A percentile compares a stretch with the other conserved stretches of the same genome.
phyloP scores from a whole-genome alignment of 164 flowering plant species.

The Hamamelis virginiana region DNA sequence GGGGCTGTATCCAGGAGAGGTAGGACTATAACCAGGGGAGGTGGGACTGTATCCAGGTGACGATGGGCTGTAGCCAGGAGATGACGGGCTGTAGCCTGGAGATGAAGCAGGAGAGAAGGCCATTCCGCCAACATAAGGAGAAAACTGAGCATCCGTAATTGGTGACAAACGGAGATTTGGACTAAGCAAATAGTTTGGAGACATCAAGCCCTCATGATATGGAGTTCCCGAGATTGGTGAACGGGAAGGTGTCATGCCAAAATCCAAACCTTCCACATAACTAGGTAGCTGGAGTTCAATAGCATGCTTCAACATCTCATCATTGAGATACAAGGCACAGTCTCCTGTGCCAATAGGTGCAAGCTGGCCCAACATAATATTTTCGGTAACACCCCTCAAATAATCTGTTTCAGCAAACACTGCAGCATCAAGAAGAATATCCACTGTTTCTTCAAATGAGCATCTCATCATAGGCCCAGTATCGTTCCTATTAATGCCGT shows the following conservation, averaged over 20 bases:
- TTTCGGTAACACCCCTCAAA: slow-evolving; percentile 27
- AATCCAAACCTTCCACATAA: slow-evolving; percentile 19
- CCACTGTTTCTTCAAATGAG: slow-evolving; percentile 77
- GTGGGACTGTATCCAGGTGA: slow-evolving; percentile 8
- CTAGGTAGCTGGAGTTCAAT: slow-evolving; percentile 21
- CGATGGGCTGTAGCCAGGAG: slow-evolving; percentile 15
- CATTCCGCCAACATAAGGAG: slow-evolving; percentile 18
- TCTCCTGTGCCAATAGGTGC: slow-evolving; percentile 37
- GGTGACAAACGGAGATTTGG: slow-evolving; percentile 16
- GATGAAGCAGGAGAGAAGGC: slow-evolving; percentile 21
- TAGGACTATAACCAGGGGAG: slow-evolving; percentile 17
- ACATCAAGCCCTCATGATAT: slow-evolving; percentile 18
- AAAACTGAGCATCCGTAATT: slow-evolving; percentile 16
- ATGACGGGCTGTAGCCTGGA: slow-evolving; percentile 18
- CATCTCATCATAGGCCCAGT: slow-evolving; percentile 83
- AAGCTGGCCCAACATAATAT: slow-evolving; percentile 53
- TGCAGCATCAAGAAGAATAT: slow-evolving; percentile 26
- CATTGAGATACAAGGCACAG: slow-evolving; percentile 43
- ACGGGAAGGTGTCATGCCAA: slow-evolving; percentile 19
- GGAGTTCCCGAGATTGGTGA: slow-evolving; percentile 9
- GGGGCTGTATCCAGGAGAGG: slow-evolving; percentile 16
- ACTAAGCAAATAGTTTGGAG: slow-evolving; percentile 13
- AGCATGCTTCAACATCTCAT: slow-evolving; percentile 20
- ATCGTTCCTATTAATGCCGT: slow-evolving; percentile 69
- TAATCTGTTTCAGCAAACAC: slow-evolving; percentile 18